Conservation (phyloP, 2,329 filamentous ascomycete genomes). For the Aspergillus sp. region DNA sequence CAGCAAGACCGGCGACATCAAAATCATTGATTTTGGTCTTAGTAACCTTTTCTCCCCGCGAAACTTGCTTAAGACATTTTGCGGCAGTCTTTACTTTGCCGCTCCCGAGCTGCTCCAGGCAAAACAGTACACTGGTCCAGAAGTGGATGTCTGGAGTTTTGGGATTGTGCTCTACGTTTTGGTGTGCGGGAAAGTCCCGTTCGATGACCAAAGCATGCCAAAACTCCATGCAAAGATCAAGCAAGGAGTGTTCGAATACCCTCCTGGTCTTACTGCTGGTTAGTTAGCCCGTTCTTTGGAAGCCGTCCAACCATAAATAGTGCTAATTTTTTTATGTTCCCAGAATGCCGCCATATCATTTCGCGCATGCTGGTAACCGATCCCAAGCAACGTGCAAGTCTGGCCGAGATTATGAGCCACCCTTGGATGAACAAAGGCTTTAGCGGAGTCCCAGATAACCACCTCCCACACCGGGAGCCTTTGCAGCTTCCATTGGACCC, state of each 20-base stretch:
- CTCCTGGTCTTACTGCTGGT: conserved; percentile 88
- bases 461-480: conserved; percentile 78
- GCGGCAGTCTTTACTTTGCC: conserved; percentile 95
- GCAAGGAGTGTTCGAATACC: conserved; percentile 93
- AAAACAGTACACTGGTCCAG: conserved; percentile 89
- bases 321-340: conserved; percentile 35
- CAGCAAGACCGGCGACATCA: conserved; percentile 98
- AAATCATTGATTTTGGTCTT: conserved; percentile 97
- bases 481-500: conserved; percentile 80
- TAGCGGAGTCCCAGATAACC: conserved; percentile 81
- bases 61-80: conserved; percentile 89
- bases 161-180: conserved; percentile 96
- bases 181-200: conserved; percentile 96
- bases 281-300: conserved; percentile 36
- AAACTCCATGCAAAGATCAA: conserved; percentile 98
- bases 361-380: conserved; percentile 96
- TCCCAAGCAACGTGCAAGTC: conserved; percentile 77
- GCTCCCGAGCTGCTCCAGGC: conserved; percentile 93
- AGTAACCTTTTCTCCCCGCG: conserved; percentile 93
- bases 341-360: conserved; percentile 91
- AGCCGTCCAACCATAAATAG: conserved; percentile 11
- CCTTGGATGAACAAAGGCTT: conserved; percentile 97
- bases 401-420: conserved; percentile 90
- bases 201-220: conserved; percentile 99
- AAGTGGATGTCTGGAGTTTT: conserved; percentile 98